Base-by-base conservation (phyloP, 2,329 filamentous ascomycete species). In the Colletotrichum eleusines region DNA sequence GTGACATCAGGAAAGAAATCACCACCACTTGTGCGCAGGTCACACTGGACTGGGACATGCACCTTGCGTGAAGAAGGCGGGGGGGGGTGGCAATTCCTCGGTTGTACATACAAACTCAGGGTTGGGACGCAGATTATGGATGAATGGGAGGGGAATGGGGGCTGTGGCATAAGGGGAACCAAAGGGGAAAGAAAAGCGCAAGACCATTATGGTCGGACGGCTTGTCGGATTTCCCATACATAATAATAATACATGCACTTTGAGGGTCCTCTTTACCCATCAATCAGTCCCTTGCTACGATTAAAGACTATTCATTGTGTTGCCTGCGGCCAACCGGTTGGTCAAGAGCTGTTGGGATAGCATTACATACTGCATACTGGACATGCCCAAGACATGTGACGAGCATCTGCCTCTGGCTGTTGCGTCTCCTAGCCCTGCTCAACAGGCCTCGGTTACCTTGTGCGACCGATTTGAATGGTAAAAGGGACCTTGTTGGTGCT, bases 71-170 rank as follows among this genome's bases (percentile, higher is more conserved):
- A 48, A 12, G n/a, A 33, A 7, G 31, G 4, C 31, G 31, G 42
- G 35, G 26, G n/a, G 48, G 38, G 35, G 55, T 46, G 50, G 42
- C 38, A 35, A 35, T 48, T 51, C 44, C 53, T 71, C 64, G 42
- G 53, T 63, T 46, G 58, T 44, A 42, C 20, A 11, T 35, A 35
- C 35, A 8, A 46, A 33, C 46, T n/a, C n/a, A n/a, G 64, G 44
- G 53, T 58, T 69, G 58, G 35, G 44, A 63, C 59, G 64, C 35
- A 26, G 64, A 71, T 20, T 64, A 50, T 68, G 68, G 68, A 71
- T 68, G 64, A 50, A 71, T 61, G 63, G 67, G 61, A 55, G 63
- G 67, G 61, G 67, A 33, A 58, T 51, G 42, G 65, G 68, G 35
- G 31, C 28, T 46, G 53, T 53, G 42, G 35, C 64, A 68, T n/a